A percentile compares a stretch with the other conserved stretches of the same genome.
Evolutionary conservation across 208 protist species (phyloP).

Genomic region (Acanthamoeba culbertsoni): DNA sequence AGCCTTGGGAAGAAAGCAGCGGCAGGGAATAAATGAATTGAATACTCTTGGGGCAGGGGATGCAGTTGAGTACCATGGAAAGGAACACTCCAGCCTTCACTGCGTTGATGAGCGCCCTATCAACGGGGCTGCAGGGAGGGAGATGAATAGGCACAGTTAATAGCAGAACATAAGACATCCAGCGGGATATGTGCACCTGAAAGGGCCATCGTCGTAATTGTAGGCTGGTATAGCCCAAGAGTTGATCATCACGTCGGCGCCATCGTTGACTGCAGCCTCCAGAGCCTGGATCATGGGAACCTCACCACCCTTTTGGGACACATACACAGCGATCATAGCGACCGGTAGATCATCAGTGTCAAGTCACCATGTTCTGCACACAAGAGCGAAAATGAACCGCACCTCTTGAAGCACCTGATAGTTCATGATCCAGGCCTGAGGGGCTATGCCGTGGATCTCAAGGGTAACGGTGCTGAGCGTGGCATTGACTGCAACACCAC

Average conservation of each 20-base stretch:
- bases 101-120: neutral
- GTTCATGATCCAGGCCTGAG: neutral
- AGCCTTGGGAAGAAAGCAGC: neutral
- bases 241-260: neutral
- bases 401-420: neutral
- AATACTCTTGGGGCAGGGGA: too few species aligned
- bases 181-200: neutral
- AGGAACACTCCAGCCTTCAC: neutral
- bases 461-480: neutral
- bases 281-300: neutral
- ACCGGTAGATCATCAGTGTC: neutral
- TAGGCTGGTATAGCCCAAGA: neutral
- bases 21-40: neutral
- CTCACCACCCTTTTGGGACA: too few species aligned
- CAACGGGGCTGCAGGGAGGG: neutral
- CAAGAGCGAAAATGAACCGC: neutral
- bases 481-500: neutral
- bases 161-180: too few species aligned
- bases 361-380: neutral
- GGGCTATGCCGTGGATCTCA: neutral
- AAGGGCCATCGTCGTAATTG: neutral
- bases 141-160: neutral
- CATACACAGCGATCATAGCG: too few species aligned
- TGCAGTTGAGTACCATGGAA: neutral
- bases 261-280: neutral